Evolutionary conservation across 1,139 yeast genomes (phyloP), one percentile per base, ranked within the genome.

Genomic region (Debaryomyces nepalensis): DNA sequence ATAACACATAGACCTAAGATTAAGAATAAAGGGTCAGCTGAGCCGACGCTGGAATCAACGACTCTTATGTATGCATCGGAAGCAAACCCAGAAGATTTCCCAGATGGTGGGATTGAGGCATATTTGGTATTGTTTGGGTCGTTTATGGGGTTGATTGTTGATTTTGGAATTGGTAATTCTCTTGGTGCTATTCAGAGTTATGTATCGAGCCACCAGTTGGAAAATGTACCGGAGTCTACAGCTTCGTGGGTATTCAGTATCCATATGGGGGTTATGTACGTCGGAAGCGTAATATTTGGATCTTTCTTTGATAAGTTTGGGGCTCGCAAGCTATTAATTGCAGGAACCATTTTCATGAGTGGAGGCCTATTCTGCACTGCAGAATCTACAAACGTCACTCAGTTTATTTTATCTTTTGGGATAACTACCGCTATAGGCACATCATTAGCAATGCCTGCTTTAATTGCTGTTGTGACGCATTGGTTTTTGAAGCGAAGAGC

Each of bases 171-270:
- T 26, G 70, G 77, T 46, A 82, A 82, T 50, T 60, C 83, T 5
- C 63, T 77, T 26, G 87, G 88, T 33, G 82, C 81, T 10, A 70
- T 82, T 20, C 84, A 83, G 56, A 74, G 84, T 2, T 81, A 80
- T 55, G 68, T 82, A 4, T 57, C 76, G 6, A 59, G 66, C 38
- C 70, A 82, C 53, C 84, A 81, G 52, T 64, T 83, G 40, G 57
- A 58, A 4, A 54, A 66, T 32, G 58, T 65, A 10, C 58, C 75
- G 6, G 67, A 75, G 5, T 63, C 80, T 2, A 62, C 73, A 16
- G 68, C 81, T 1, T 80, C 84, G 3, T 83, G 89, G 89, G 75
- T 83, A 27, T 83, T 82, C 57, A 75, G 84, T 3, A 59, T 82
- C 4, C 81, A 75, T 55, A 59, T 75, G 39, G 82, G 82, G 44